Evolutionary conservation across 2,329 filamentous ascomycete genomes (phyloP).

Genomic region (Curvularia spicifera): DNA sequence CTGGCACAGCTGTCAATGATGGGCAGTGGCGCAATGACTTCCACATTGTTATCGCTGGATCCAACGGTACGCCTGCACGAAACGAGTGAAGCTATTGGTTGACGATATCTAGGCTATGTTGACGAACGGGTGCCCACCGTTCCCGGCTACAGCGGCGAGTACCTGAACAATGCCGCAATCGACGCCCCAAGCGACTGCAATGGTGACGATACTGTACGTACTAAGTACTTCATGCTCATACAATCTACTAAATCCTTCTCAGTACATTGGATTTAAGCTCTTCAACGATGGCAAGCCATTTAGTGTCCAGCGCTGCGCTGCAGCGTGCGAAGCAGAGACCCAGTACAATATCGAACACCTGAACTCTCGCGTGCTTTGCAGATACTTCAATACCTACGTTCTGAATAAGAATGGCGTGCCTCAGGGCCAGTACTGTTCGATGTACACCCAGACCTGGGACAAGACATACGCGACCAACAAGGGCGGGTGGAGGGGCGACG

Average conservation of each 20-base stretch:
- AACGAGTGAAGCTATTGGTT: background rate
- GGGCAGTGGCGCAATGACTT: background rate
- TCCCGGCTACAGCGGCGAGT: constrained; percentile 4
- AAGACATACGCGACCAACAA: background rate
- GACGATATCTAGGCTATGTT: background rate
- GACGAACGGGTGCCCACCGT: background rate
- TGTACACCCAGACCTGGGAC: constrained; percentile 4
- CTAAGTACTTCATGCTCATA: rapidly evolving
- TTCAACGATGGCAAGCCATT: background rate
- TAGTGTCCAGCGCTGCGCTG: background rate
- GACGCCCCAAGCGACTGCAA: constrained; percentile 1
- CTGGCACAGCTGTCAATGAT: background rate
- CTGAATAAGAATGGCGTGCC: constrained; percentile 1
- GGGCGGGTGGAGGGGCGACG: constrained; percentile 3
- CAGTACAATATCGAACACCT: constrained; percentile 4
- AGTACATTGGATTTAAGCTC: background rate
- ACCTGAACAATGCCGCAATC: background rate
- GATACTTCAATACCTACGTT: constrained; percentile 4
- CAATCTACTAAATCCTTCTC: background rate
- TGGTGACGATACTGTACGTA: background rate
- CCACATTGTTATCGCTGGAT: constrained; percentile 4
- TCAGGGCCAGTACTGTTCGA: background rate
- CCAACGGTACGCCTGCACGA: background rate
- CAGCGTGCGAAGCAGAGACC: background rate
- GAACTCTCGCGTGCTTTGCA: background rate